Evolutionary conservation across 2,329 filamentous ascomycete species (phyloP), one percentile per base, ranked within the genome.

Genomic region (Amylocarpus encephaloides): DNA sequence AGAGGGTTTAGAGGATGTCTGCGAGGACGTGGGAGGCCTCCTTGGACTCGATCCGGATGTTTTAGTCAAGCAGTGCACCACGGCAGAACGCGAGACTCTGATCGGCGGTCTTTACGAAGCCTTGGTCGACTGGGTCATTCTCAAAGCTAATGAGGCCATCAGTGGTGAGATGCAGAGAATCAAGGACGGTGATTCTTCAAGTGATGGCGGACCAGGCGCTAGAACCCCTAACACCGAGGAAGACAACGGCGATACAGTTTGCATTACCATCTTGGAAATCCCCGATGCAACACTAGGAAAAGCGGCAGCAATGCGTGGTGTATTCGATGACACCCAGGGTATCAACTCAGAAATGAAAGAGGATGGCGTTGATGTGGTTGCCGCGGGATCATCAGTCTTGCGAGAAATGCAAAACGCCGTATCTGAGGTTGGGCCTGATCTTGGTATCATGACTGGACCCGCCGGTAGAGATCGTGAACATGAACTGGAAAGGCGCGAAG

Each of bases 261-360:
- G 83, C 66, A 83, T 98, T 54, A 94, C 89, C 0, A 76, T 98
- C 7, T 73, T 98, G 5, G 93, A 97, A 59, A 77, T 97, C 7
- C 89, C 93, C 0, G 80, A 84, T 55, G 83, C 88, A 29, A 76
- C 79, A 1, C 74, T 98, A 0, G 90, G 87, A 51, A 96, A 93
- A 68, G 93, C 92, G 0, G 70, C 94, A n/a, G 82, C 88, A 11
- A 82, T 98, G 72, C 86, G 89, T 35, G 88, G 88, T 12, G 81
- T 97, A 33, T 98, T 98, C 61, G 92, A 98, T 59, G 93, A 97
- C 61, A 80, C 76, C n/a, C 74, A 85, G 16, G 93, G 93, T 46
- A 96, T 98, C 71, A 97, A 97, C 61, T 79, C 86, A 0, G 93
- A 98, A 72, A 97, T 98, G 91, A 95, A 92, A 63, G 85, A 92